phyloP scores from a whole-genome alignment of 768 basidiomycete species.

The Tulasnella sp. region DNA sequence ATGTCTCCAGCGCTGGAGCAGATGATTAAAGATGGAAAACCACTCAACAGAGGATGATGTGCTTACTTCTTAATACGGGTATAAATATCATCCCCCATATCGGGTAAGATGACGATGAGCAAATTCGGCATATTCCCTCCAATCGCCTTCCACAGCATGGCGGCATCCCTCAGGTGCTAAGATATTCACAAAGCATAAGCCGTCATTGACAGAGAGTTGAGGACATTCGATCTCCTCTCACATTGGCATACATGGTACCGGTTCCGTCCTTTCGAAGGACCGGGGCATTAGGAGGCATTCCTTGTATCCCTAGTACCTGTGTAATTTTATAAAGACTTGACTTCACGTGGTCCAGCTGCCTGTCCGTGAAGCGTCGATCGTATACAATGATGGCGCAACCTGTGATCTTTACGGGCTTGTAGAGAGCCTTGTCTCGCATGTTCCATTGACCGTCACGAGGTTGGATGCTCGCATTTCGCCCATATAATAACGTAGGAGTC shows the following conservation, averaged over 20 bases:
- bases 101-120: slow-evolving; percentile 70
- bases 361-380: slow-evolving; percentile 60
- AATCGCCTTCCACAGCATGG: slow-evolving; percentile 51
- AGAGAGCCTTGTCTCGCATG: slow-evolving; percentile 63
- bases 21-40: not conserved
- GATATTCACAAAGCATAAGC: not conserved
- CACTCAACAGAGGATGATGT: not conserved
- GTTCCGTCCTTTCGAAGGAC: slow-evolving; percentile 62
- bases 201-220: not conserved
- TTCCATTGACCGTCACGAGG: slow-evolving; percentile 78
- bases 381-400: slow-evolving; percentile 68
- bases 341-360: slow-evolving; percentile 59
- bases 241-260: slow-evolving; percentile 48
- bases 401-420: slow-evolving; percentile 56
- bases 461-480: slow-evolving; percentile 50
- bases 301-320: slow-evolving; percentile 58
- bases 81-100: slow-evolving; percentile 70
- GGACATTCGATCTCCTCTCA: not conserved
- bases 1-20: slow-evolving; percentile 71
- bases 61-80: slow-evolving; percentile 73
- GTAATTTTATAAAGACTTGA: not conserved
- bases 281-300: slow-evolving; percentile 51
- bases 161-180: slow-evolving; percentile 57
- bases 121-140: slow-evolving; percentile 55
- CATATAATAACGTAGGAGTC: slow-evolving; percentile 70